Conservation (phyloP, 2,329 filamentous ascomycete species). For the Alternaria viburni region DNA sequence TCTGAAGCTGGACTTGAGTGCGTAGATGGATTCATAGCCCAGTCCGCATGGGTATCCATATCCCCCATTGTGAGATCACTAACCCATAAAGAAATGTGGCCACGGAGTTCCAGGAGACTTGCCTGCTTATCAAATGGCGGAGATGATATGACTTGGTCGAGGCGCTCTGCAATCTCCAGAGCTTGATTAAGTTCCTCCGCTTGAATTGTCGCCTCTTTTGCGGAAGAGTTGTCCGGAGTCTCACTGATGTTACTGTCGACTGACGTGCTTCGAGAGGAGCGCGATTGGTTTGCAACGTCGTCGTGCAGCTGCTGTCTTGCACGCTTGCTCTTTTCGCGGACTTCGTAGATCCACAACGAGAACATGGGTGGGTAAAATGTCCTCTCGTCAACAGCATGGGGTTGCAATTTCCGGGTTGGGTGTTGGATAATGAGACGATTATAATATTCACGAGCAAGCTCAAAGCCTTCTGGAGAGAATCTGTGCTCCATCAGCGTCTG, state of each 20-base stretch:
- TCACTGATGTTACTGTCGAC: conserved; percentile 11
- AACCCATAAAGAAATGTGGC: conserved; percentile 76
- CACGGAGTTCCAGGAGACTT: conserved; percentile 73
- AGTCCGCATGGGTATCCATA: conserved; percentile 19
- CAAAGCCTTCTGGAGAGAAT: conserved; percentile 57
- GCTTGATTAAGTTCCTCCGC: conserved; percentile 64
- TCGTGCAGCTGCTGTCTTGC: conserved; percentile 31
- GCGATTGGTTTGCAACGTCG: conserved; percentile 1
- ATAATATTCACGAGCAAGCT: conserved; percentile 71
- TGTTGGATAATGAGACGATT: conserved; percentile 78
- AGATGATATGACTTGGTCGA: conserved; percentile 74
- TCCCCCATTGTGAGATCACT: conserved; percentile 66
- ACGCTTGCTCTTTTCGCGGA: conserved; percentile 65
- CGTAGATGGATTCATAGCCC: conserved; percentile 14
- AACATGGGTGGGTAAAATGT: conserved; percentile 85
- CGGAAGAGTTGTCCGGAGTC: conserved; percentile 8
- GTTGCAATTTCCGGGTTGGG: conserved; percentile 67
- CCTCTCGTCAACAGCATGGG: conserved; percentile 66
- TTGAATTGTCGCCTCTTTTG: conserved; percentile 48
- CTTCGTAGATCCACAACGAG: conserved; percentile 78
- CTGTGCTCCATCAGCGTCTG: neutral
- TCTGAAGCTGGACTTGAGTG: conserved; percentile 9
- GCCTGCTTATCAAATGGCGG: conserved; percentile 73
- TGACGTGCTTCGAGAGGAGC: conserved; percentile 20
- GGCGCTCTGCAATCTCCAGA: conserved; percentile 67